Base-by-base conservation (phyloP, 2,329 filamentous ascomycete genomes). In the Calycina herbarum region DNA sequence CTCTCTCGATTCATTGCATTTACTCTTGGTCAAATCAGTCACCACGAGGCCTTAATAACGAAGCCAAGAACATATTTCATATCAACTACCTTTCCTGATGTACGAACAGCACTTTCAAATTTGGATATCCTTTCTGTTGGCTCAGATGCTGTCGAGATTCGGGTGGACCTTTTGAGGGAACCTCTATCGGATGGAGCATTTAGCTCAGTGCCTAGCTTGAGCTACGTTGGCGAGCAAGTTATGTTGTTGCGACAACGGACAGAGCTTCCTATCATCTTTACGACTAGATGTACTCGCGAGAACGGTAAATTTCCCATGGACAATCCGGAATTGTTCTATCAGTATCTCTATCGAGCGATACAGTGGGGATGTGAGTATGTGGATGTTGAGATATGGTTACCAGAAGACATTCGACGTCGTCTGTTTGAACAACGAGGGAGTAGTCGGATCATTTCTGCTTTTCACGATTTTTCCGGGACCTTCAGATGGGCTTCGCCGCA, bases 291-390 rank as follows among this genome's bases (percentile, higher is more conserved):
- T 76, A 92, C 87, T 1, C 86, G 84, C 35, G 92, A 96, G 74
- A 95, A 94, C 73, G 92, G 92, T 38, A 87, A 87, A 29, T 96
- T 95, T 68, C 92, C 92, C 0, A 94, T 94, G 90, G 88, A 92
- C 51, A 86, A 93, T 64, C 90, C 91, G 0, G 81, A 82, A 15
- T 76, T 95, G 56, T 94, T 89, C 76, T 92, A 91, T 77, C 83
- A 88, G 66, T 94, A 95, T 73, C 83, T 96, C n/a, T 89, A 89
- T 73, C 87, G 90, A 42, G 92, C 93, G 3, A 91, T 95, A 63
- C 90, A 95, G 74, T 96, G 92, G 91, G 92, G 93, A 1, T 90
- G 93, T 66, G 92, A 96, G 77, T 96, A 96, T 75, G 89, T 96
- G 68, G 92, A 96, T 73, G 92, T 96, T 62, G 92, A 96, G 79